These are phyloP conservation scores for Tulasnella calospora DNA, from an alignment of 768 basidiomycete genomes.

Conservation along the genomic window DNA sequence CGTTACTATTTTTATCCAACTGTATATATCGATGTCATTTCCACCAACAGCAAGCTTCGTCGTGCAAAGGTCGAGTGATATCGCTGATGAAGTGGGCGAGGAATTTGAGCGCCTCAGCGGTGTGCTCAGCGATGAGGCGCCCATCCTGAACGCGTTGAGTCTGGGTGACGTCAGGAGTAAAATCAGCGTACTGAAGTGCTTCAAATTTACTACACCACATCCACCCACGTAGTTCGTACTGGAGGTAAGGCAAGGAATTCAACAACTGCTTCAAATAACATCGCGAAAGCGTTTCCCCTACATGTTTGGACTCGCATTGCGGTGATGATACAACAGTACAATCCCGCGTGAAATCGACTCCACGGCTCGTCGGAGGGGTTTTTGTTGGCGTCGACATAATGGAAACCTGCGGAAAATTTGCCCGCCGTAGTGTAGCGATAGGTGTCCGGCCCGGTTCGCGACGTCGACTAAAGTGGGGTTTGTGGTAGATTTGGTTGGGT, in stretches of 20 bases:
- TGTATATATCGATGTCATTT: slow-evolving; percentile 26
- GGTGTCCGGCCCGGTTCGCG: slow-evolving; percentile 17
- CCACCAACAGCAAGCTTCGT: slow-evolving; percentile 25
- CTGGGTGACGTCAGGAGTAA: neutral
- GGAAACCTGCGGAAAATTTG: slow-evolving; percentile 2
- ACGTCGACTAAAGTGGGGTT: slow-evolving; percentile 10
- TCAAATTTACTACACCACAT: neutral
- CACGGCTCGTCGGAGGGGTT: slow-evolving; percentile 14
- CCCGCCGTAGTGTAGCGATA: slow-evolving; percentile 13
- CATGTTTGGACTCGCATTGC: slow-evolving; percentile 9
- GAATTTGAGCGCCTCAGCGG: slow-evolving; percentile 24
- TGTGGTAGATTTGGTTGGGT: neutral
- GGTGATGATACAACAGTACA: slow-evolving; percentile 17
- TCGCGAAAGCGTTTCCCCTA: too few relatives aligned
- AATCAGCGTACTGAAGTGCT: neutral
- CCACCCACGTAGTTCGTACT: slow-evolving; percentile 22
- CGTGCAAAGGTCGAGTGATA: slow-evolving; percentile 27
- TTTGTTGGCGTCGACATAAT: slow-evolving; percentile 20
- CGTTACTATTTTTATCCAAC: too few relatives aligned
- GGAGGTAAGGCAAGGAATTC: neutral
- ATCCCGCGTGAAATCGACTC: slow-evolving; percentile 14
- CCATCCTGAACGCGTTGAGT: slow-evolving; percentile 23
- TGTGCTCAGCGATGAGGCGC: neutral
- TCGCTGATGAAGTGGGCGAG: slow-evolving; percentile 28
- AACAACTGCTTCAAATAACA: neutral